phyloP scores from a whole-genome alignment of 2,329 filamentous ascomycete species.

The Fusarium pseudograminearum region DNA sequence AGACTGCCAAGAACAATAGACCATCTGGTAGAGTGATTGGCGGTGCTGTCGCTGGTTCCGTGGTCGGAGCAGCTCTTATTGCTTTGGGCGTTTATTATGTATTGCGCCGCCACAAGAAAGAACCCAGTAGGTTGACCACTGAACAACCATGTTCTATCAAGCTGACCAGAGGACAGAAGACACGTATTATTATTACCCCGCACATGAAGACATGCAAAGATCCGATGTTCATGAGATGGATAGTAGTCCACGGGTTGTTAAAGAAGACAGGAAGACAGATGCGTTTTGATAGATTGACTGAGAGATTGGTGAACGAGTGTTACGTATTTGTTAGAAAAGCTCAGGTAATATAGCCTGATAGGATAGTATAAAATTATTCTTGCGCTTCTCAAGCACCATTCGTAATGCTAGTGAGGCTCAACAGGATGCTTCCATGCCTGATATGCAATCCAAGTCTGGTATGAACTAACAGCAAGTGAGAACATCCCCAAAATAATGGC shows the following conservation, averaged over 20 bases:
- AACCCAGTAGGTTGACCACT: not conserved
- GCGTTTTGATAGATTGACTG: not conserved
- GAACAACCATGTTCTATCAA: not conserved
- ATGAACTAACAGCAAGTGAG: not conserved
- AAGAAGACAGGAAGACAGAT: not conserved
- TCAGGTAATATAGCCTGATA: not conserved
- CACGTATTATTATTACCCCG: constrained; percentile 11
- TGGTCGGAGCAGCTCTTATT: constrained; percentile 9
- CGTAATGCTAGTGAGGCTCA: not conserved
- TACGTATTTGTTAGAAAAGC: not conserved
- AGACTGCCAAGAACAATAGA: not conserved
- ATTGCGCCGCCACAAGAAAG: not conserved
- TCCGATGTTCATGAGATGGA: constrained; percentile 13
- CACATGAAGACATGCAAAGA: constrained; percentile 8
- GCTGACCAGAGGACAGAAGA: not conserved
- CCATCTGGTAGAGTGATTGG: constrained; percentile 16
- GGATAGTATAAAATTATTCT: not conserved
- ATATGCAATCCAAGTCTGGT: constrained; percentile 6
- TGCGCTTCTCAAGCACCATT: accelerated
- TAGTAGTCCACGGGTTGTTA: not conserved
- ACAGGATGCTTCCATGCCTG: constrained; percentile 8
- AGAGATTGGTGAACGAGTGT: accelerated
- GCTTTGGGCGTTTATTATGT: constrained; percentile 13
- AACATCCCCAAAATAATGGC: constrained; percentile 3
- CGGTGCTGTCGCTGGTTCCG: constrained; percentile 14